These are phyloP conservation scores for Sideroxylon spinosum DNA, from an alignment of 179 eudicot species.

Conservation along the genomic window DNA sequence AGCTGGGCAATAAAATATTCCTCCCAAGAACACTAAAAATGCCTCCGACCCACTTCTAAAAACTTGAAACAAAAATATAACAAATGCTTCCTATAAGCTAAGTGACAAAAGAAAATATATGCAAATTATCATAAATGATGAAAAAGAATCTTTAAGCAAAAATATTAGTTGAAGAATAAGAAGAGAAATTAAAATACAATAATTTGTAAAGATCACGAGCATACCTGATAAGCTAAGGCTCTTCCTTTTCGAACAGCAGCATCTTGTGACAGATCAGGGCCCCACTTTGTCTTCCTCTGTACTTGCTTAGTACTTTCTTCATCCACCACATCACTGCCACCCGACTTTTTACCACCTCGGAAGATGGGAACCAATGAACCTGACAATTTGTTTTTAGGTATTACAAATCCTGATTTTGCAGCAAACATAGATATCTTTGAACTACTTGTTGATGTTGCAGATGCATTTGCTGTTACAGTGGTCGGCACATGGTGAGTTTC, in stretches of 20 bases:
- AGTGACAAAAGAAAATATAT: neutral
- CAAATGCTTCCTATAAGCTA: neutral
- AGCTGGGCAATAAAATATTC: conserved; percentile 20
- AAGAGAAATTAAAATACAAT: neutral
- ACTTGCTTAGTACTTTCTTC: conserved; percentile 53
- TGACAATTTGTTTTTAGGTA: conserved; percentile 91
- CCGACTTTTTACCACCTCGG: conserved; percentile 58
- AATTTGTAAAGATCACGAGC: neutral
- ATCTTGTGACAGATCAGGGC: conserved; percentile 77
- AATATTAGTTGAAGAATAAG: conserved; percentile 1
- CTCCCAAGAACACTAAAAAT: conserved; percentile 27
- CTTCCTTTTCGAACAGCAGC: conserved; percentile 64
- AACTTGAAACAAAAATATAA: neutral
- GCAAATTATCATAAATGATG: neutral
- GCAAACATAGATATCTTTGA: conserved; percentile 64
- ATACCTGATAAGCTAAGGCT: conserved; percentile 93
- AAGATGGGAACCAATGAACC: conserved; percentile 78
- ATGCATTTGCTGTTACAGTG: conserved; percentile 31
- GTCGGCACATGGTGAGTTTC: conserved; percentile 28
- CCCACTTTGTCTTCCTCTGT: conserved; percentile 94
- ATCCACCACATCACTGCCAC: conserved; percentile 37
- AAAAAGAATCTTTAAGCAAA: neutral
- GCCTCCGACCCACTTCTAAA: conserved; percentile 28
- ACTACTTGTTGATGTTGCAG: conserved; percentile 45
- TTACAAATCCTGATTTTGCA: conserved; percentile 80